A percentile compares a stretch with the other conserved stretches of the same genome.
Conservation (phyloP, 495 filamentous ascomycete species). For the Aspergillus campestris region DNA sequence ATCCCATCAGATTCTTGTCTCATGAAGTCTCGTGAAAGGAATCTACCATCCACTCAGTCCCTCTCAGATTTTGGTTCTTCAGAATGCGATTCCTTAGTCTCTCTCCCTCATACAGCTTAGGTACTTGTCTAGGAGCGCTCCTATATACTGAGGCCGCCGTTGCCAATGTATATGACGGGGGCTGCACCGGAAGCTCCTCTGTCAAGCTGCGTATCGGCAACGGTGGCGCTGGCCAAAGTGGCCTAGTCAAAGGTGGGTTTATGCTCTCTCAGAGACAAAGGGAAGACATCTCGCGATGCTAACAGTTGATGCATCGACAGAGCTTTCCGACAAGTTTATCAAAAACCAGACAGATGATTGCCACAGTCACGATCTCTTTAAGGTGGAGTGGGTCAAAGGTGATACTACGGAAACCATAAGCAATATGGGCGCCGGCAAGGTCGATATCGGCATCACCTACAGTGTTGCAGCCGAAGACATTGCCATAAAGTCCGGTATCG, state of each 20-base stretch:
- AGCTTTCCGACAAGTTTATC: slow-evolving; percentile 31
- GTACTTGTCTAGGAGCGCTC: not conserved
- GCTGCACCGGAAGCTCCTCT: slow-evolving; percentile 8
- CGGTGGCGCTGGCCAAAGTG: slow-evolving; percentile 32
- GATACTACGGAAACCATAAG: slow-evolving; percentile 36
- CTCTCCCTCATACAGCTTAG: not conserved
- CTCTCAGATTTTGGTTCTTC: not conserved
- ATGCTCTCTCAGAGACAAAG: not conserved
- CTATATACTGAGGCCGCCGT: not conserved
- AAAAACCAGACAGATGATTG: slow-evolving; percentile 11
- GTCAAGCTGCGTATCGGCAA: slow-evolving; percentile 27
- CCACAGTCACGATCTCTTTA: slow-evolving; percentile 22
- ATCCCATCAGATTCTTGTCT: no score
- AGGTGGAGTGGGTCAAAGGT: slow-evolving; percentile 30
- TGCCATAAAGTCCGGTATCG: slow-evolving; percentile 26
- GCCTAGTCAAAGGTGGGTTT: slow-evolving; percentile 21
- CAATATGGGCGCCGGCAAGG: slow-evolving; percentile 21
- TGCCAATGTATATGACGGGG: slow-evolving; percentile 18
- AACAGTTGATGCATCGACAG: slow-evolving; percentile 6
- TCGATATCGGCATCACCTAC: slow-evolving; percentile 38
- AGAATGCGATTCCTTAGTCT: not conserved
- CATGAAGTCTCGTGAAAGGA: no score
- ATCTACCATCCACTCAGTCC: no score
- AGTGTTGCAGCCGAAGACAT: slow-evolving; percentile 27
- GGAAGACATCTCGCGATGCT: not conserved